These are phyloP conservation scores for Tuber brumale DNA, from an alignment of 495 filamentous ascomycete species.

Conservation along the genomic window DNA sequence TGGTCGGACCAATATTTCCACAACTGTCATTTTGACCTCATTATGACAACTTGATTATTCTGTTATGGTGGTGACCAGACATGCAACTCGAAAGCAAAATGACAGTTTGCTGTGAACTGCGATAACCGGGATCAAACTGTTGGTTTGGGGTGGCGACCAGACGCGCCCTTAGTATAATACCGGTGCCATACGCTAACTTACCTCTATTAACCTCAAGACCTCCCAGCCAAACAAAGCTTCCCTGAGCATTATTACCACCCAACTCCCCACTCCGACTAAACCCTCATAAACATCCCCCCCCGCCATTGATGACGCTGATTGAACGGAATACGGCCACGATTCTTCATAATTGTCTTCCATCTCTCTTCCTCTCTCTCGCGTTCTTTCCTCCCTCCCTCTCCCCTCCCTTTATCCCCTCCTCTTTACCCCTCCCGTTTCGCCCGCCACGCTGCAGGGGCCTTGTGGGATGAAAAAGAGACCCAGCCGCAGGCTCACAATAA, in stretches of 20 bases:
- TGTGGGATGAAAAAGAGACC: background rate
- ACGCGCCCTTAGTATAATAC: too few relatives aligned
- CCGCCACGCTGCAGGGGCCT: background rate
- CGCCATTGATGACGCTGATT: background rate
- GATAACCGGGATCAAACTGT: too few relatives aligned
- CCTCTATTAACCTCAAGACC: background rate
- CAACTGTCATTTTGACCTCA: too few relatives aligned
- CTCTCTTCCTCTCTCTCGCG: background rate
- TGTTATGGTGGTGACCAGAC: too few relatives aligned
- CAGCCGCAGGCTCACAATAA: background rate
- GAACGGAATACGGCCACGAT: background rate
- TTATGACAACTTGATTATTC: too few relatives aligned
- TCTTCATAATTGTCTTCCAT: background rate
- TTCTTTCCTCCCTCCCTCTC: background rate
- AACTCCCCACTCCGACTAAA: background rate
- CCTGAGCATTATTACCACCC: background rate
- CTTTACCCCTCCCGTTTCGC: background rate
- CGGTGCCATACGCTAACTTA: too few relatives aligned
- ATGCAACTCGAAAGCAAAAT: too few relatives aligned
- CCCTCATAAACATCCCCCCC: conserved; percentile 1
- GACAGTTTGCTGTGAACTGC: too few relatives aligned
- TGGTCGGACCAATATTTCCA: too few relatives aligned
- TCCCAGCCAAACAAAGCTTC: background rate
- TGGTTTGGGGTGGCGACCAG: too few relatives aligned
- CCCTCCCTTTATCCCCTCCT: background rate